A percentile compares a stretch with the other conserved stretches of the same genome.
Conservation (phyloP, 2,329 filamentous ascomycete species). For the Exophiala sideris region DNA sequence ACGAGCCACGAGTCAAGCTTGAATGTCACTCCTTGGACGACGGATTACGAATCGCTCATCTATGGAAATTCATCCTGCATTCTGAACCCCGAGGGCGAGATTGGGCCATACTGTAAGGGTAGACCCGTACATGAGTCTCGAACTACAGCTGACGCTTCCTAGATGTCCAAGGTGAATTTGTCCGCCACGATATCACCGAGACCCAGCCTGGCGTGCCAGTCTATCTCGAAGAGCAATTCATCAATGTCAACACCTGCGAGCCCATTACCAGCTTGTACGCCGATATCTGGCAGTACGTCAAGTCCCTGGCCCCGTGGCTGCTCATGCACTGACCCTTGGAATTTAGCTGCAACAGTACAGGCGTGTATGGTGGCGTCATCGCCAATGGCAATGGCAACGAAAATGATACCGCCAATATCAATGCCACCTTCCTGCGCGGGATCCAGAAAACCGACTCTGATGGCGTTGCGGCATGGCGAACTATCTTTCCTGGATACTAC, state of each 20-base stretch:
- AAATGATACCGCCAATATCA: conserved; percentile 38
- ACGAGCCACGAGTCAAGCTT: background rate
- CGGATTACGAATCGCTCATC: background rate
- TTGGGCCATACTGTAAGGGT: conserved; percentile 50
- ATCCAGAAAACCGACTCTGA: conserved; percentile 42
- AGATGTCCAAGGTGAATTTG: conserved; percentile 37
- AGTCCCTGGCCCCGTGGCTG: background rate
- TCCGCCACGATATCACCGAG: conserved; percentile 39
- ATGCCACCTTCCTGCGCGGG: conserved; percentile 46
- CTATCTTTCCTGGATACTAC: conserved; percentile 49
- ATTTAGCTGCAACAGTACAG: conserved; percentile 37
- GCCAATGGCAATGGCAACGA: conserved; percentile 38
- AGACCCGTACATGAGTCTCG: background rate
- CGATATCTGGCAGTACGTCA: conserved; percentile 37
- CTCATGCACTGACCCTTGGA: background rate
- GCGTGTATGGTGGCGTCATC: conserved; percentile 39
- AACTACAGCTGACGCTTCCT: background rate
- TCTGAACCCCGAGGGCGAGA: conserved; percentile 52
- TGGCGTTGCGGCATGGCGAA: conserved; percentile 43
- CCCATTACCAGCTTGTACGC: conserved; percentile 36
- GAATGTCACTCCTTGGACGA: background rate
- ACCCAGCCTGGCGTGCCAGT: conserved; percentile 38
- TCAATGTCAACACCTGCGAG: conserved; percentile 42
- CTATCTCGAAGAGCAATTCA: conserved; percentile 41
- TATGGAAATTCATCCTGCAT: conserved; percentile 41